Conservation (phyloP, 2,329 filamentous ascomycete genomes). For the Didymella sp. region DNA sequence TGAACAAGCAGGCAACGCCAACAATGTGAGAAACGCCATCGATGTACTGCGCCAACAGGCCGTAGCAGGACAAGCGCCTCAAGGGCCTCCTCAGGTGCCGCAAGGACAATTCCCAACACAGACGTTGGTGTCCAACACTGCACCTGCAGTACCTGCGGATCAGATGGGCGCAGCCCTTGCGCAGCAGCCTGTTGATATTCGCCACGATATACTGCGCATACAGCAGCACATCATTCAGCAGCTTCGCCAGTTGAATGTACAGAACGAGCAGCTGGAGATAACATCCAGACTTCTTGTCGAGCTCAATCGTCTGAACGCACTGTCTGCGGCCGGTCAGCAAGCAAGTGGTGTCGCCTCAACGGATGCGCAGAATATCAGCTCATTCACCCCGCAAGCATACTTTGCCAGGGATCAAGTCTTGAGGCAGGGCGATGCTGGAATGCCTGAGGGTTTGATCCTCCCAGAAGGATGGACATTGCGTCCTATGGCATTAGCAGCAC, state of each 20-base stretch:
- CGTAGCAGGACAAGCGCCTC: conserved; percentile 33
- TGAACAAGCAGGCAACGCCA: conserved; percentile 34
- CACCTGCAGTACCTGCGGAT: conserved; percentile 17
- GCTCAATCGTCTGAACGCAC: conserved; percentile 34
- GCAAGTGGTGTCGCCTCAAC: conserved; percentile 35
- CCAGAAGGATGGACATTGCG: conserved; percentile 49
- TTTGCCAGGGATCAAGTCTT: conserved; percentile 42
- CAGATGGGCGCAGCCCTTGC: conserved; percentile 31
- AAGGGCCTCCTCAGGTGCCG: conserved; percentile 28
- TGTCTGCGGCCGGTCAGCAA: conserved; percentile 32
- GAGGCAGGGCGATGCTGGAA: conserved; percentile 44
- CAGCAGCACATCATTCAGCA: conserved; percentile 49
- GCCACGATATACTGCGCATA: conserved; percentile 46
- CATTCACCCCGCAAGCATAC: conserved; percentile 43
- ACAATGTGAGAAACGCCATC: conserved; percentile 33
- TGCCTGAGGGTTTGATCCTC: conserved; percentile 47
- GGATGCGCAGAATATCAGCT: conserved; percentile 27
- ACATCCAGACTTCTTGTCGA: conserved; percentile 42
- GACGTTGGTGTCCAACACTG: conserved; percentile 11
- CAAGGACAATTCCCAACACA: conserved; percentile 21
- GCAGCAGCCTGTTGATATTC: conserved; percentile 44
- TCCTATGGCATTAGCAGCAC: conserved; percentile 39
- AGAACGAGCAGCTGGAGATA: conserved; percentile 46
- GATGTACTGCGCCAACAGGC: conserved; percentile 35
- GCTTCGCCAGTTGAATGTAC: conserved; percentile 43